A percentile compares a stretch with the other conserved stretches of the same genome.
These are phyloP conservation scores for Coniochaeta prunicola DNA, from an alignment of 2,329 filamentous ascomycete genomes.

Conservation along the genomic window DNA sequence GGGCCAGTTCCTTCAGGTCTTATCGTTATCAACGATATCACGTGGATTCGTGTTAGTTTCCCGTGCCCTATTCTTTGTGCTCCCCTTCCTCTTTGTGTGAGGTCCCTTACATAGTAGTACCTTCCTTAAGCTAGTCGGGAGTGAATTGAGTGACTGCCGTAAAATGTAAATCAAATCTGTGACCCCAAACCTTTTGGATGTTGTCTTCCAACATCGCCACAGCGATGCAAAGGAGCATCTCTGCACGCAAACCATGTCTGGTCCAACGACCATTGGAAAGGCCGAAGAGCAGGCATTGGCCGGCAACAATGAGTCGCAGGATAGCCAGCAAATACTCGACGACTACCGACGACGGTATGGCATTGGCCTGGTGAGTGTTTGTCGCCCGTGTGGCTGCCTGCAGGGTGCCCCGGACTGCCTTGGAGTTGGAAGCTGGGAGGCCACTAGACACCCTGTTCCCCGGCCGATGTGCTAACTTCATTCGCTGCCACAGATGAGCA, in stretches of 20 bases:
- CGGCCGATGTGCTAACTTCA: background rate
- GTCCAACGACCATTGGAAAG: slow-evolving; percentile 15
- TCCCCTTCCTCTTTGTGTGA: slow-evolving; percentile 1
- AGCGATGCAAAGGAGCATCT: background rate
- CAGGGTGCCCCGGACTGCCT: slow-evolving; percentile 3
- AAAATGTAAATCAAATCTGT: background rate
- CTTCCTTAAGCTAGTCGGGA: too few species aligned
- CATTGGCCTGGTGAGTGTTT: slow-evolving; percentile 28
- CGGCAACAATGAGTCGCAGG: slow-evolving; percentile 31
- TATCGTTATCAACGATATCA: background rate
- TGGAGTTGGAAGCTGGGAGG: background rate
- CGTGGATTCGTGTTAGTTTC: background rate
- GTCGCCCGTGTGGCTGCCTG: background rate
- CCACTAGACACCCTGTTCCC: background rate
- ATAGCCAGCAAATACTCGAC: slow-evolving; percentile 34
- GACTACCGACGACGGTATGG: slow-evolving; percentile 30
- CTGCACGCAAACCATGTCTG: slow-evolving; percentile 6
- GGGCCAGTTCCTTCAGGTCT: too few species aligned
- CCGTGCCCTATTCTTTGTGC: background rate
- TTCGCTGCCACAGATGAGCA: slow-evolving; percentile 2
- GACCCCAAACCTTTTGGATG: background rate
- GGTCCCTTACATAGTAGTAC: too few species aligned
- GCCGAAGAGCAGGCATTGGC: slow-evolving; percentile 19
- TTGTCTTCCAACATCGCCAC: background rate
- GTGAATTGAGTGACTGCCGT: background rate